These are phyloP conservation scores for Tinospora cordifolia DNA, from an alignment of 164 flowering plant species.

Conservation along the genomic window DNA sequence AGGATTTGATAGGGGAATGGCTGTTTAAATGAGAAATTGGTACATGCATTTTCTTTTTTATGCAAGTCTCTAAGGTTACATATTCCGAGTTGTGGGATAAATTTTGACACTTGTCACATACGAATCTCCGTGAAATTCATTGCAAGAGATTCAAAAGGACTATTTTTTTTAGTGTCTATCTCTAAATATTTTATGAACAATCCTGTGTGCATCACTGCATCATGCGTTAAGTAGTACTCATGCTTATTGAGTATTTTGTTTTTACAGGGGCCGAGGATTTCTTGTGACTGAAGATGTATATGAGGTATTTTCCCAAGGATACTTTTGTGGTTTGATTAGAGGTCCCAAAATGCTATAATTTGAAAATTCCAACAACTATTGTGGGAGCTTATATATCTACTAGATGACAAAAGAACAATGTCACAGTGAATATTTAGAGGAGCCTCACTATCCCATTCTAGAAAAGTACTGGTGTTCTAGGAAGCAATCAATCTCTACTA, in stretches of 20 bases:
- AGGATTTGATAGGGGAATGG: too few species aligned
- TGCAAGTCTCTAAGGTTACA: too few species aligned
- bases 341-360: too few species aligned
- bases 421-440: too few species aligned
- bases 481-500: too few species aligned
- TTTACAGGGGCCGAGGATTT: slow-evolving; percentile 66
- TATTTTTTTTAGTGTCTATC: background rate
- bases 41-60: too few species aligned
- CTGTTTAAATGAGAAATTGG: too few species aligned
- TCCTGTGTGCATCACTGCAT: background rate
- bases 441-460: too few species aligned
- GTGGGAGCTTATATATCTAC: too few species aligned
- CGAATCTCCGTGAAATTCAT: background rate
- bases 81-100: background rate
- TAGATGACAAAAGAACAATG: too few species aligned
- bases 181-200: background rate
- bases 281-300: slow-evolving; percentile 61
- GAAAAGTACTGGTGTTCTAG: too few species aligned
- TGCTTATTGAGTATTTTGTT: slow-evolving; percentile 2
- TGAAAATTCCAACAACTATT: too few species aligned
- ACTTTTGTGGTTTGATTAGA: background rate
- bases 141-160: background rate
- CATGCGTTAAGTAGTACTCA: background rate
- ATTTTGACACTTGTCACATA: background rate
- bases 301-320: slow-evolving; percentile 35